Conservation (phyloP, 2,329 filamentous ascomycete genomes). For the Penicillium brasilianum region DNA sequence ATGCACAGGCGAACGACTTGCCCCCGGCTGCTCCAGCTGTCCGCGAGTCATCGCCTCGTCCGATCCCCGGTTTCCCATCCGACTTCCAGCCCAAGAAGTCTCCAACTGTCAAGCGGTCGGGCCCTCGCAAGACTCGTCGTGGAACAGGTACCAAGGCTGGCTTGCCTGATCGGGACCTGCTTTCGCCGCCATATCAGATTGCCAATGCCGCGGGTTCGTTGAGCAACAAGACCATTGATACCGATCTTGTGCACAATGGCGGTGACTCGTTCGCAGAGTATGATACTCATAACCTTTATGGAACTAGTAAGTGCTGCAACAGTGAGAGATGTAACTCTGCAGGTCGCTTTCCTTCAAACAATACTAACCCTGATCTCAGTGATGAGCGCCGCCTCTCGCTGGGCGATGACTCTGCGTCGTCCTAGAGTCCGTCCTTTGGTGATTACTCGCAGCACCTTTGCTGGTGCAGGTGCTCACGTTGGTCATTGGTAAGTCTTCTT, state of each 20-base stretch:
- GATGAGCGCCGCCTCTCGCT: conserved; percentile 71
- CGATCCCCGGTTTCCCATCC: conserved; percentile 70
- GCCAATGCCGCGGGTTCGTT: conserved; percentile 62
- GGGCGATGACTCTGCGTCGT: conserved; percentile 69
- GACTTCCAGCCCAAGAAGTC: conserved; percentile 65
- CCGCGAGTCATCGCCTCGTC: conserved; percentile 62
- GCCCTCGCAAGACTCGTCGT: conserved; percentile 12
- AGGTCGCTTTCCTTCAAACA: neutral
- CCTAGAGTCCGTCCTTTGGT: conserved; percentile 69
- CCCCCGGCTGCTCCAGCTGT: conserved; percentile 68
- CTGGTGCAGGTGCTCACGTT: conserved; percentile 67
- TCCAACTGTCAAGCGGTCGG: conserved; percentile 17
- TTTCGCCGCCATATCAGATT: conserved; percentile 69
- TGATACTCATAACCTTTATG: conserved; percentile 79
- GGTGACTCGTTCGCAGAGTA: conserved; percentile 68
- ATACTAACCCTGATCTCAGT: conserved; percentile 41
- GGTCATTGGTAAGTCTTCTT: conserved; percentile 55
- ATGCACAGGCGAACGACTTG: conserved; percentile 50
- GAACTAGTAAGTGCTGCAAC: conserved; percentile 55
- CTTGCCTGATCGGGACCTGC: conserved; percentile 65
- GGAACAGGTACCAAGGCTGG: conserved; percentile 56
- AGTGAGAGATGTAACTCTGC: neutral
- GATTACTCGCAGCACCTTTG: conserved; percentile 77
- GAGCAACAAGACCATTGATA: conserved; percentile 66
- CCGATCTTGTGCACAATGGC: conserved; percentile 67